Base-by-base conservation (phyloP, 2,329 filamentous ascomycete species). In the Lanzia echinophila region DNA sequence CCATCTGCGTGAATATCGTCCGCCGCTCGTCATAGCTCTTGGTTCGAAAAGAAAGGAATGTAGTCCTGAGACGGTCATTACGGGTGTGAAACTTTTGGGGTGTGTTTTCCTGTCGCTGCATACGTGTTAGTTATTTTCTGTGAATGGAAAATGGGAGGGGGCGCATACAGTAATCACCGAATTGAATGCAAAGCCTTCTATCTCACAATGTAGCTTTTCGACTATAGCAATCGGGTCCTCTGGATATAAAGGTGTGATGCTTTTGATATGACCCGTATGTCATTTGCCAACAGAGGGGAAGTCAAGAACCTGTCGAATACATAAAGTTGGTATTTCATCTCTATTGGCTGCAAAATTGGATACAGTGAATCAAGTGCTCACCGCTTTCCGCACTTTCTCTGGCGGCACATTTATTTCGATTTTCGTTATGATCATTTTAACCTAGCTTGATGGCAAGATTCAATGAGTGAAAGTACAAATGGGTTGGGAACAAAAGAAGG, bases 351-450 rank as follows among this genome's bases (percentile, higher is more conserved):
- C n/a, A n/a, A n/a, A n/a, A n/a, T n/a, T n/a, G 19, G 11, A 17
- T 3, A 39, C 15, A n/a, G 12, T 2, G n/a, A 19, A 39, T 17
- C n/a, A 19, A 2, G 36, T 39, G 15, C 31, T 17, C 7, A 28
- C 15, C 39, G 44, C 48, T 34, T 24, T 24, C 15, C 15, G 11
- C 3, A 50, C 39, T 3, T 5, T 11, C 13, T 44, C 48, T 15
- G 31, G 31, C 7, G 48, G 33, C 3, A 38, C 48, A 17, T 43
- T 15, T 3, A 50, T 50, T 12, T 44, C 39, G 11, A 34, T 36
- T 13, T 50, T 13, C n/a, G 48, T 50, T 15, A 20, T 19, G 12
- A 50, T 44, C 39, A 50, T 49, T 5, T 49, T 49, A 33, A 28
- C 24, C 8, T 28, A 8, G n/a, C n/a, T n/a, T n/a, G n/a, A n/a